Evolutionary conservation across 2,329 filamentous ascomycete species (phyloP), one percentile per base, ranked within the genome.

Genomic region (Allantophomopsis lycopodina): DNA sequence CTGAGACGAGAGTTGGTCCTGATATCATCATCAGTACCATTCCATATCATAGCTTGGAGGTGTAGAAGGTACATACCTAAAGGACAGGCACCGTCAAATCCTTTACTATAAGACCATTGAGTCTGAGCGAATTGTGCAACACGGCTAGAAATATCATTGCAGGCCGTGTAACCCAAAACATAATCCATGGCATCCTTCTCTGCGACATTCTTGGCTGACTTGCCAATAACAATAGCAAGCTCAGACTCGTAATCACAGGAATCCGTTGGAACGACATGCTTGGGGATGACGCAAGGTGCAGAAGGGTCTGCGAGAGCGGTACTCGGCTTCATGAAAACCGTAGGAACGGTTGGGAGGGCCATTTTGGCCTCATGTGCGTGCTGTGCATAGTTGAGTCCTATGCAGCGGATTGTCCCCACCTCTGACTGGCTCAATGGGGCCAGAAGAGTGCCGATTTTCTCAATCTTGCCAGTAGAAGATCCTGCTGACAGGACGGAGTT

Each of bases 381-480:
- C 15, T 62, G 35, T 30, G 28, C 17, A 23, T 11, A 28, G 44
- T 77, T 76, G 44, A 77, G 48, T 0, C 73, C 72, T 44, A 77
- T 70, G 48, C 73, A 75, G 35, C 71, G 62, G 38, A 78, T 72
- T 0, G 70, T 68, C 17, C 71, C 71, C 37, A 71, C 65, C 46
- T 74, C 69, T 15, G 50, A 50, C 40, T 59, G 55, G 1, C 64
- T 51, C 16, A 73, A 46, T 7, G 70, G 69, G 2, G 71, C 72
- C 32, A 77, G 59, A 12, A 77, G 35, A n/a, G 16, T 38, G 11
- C 3, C 60, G 46, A 69, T 60, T 37, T 56, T 53, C 50, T 64
- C 64, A 7, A 57, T 52, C 44, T 58, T 55, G 30, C 58, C 65
- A 1, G 71, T 75, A 7, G 59, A 59, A 15, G 60, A 53, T 5